Percentiles rank a stretch among this genome's conserved stretches.
These are phyloP conservation scores for Digitaria exilis DNA, from an alignment of 202 grass and related monocot species.

Conservation along the genomic window DNA sequence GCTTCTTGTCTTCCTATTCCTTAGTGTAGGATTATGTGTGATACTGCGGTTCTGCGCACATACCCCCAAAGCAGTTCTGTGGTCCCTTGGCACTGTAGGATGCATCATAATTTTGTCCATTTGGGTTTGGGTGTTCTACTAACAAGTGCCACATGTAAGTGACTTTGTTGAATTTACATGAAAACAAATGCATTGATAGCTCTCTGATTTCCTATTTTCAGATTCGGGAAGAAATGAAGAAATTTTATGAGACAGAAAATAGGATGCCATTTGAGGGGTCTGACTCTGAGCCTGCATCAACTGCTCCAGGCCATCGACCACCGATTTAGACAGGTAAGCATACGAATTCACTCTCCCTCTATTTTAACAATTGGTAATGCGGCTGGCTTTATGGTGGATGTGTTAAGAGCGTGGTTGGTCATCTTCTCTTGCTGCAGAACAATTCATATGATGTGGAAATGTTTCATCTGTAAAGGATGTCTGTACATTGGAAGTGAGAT, in stretches of 20 bases:
- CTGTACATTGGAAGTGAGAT: no score
- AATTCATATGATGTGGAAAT: not conserved
- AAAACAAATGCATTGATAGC: not conserved
- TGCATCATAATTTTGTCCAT: not conserved
- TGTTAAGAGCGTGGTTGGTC: not conserved
- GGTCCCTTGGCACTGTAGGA: not conserved
- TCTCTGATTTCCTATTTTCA: not conserved
- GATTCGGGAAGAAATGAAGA: slow-evolving; percentile 9
- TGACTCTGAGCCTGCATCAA: not conserved
- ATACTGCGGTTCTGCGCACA: not conserved
- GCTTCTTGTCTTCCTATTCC: not conserved
- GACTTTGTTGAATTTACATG: not conserved
- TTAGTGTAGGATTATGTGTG: not conserved
- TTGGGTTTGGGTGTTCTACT: not conserved
- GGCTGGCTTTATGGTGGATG: not conserved
- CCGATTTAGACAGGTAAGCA: not conserved
- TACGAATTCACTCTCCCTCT: not conserved
- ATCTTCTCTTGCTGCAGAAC: not conserved
- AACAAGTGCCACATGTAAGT: not conserved
- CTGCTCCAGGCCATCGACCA: not conserved
- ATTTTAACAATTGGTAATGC: not conserved
- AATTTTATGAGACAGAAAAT: not conserved
- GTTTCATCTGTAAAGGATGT: not conserved
- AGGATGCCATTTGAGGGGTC: not conserved
- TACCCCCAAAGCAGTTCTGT: not conserved